These are phyloP conservation scores for Monosporascus sp. DNA, from an alignment of 2,329 filamentous ascomycete genomes.

Conservation along the genomic window DNA sequence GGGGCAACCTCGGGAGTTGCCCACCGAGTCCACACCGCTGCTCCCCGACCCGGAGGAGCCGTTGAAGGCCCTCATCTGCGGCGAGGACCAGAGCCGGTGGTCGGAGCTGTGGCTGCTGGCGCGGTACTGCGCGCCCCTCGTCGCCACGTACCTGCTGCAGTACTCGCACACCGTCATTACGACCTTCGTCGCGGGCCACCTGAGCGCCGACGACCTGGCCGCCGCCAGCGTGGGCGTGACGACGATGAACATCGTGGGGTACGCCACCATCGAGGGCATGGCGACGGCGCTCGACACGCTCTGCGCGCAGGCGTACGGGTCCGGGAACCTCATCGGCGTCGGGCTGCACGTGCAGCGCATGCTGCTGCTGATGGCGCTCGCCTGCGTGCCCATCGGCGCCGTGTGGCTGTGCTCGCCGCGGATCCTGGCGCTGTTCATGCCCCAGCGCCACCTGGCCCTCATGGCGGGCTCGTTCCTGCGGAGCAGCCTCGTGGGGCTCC, in stretches of 20 bases:
- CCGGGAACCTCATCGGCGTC: slow-evolving; percentile 40
- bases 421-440: slow-evolving; percentile 40
- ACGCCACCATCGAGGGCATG: slow-evolving; percentile 46
- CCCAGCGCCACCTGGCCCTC: slow-evolving; percentile 40
- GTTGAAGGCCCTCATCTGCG: too few species aligned
- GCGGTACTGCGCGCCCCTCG: slow-evolving; percentile 42
- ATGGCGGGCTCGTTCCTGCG: slow-evolving; percentile 45
- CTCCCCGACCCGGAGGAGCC: too few species aligned
- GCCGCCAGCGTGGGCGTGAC: slow-evolving; percentile 47
- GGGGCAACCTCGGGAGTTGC: too few species aligned
- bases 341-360: slow-evolving; percentile 50
- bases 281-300: slow-evolving; percentile 46
- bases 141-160: slow-evolving; percentile 49
- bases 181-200: slow-evolving; percentile 46
- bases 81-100: slow-evolving; percentile 5
- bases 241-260: slow-evolving; percentile 49
- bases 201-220: slow-evolving; percentile 46
- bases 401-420: slow-evolving; percentile 44
- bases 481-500: slow-evolving; percentile 43
- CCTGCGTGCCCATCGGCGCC: slow-evolving; percentile 41
- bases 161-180: slow-evolving; percentile 48
- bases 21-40: too few species aligned
- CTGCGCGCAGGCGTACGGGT: slow-evolving; percentile 47
- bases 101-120: slow-evolving; percentile 23
- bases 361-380: slow-evolving; percentile 42